Base-by-base conservation (phyloP, 768 basidiomycete genomes). In the Fomitopsis pulvina region DNA sequence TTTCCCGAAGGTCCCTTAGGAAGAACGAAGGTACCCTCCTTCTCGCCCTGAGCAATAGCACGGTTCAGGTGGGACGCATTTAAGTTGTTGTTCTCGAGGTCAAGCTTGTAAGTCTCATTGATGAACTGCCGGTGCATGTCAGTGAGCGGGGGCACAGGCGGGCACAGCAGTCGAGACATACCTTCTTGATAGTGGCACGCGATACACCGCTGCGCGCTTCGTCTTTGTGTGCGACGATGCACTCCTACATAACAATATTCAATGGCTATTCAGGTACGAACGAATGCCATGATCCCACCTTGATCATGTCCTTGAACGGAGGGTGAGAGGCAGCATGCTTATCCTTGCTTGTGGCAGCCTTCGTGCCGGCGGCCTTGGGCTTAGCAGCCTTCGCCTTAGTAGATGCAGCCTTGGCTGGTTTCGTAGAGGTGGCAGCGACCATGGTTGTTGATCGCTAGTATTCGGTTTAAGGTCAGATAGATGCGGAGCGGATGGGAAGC, bases 171-270 rank as follows among this genome's bases (percentile, higher is more conserved):
- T 18, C 26, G n/a, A n/a, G n/a, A 57, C 61, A 21, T 30, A 61
- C 68, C 65, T 69, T 69, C 81, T 93, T 94, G 68, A 93, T 85
- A 6, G 75, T 75, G 20, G 72, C 68, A 42, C 92, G 77, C 12
- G 89, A 92, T 32, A 90, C 90, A 52, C 89, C 90, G 48, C 69
- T 57, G 41, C 85, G 81, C 24, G 74, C 71, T 30, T 87, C 85
- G 37, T 83, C 82, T 57, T 78, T 79, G 63, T 83, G 71, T 28
- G 68, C 72, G 48, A 69, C 61, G 64, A 93, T 86, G 60, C 85
- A 87, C 67, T 89, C 87, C 88, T 91, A 53, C 22, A 43, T 26
- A n/a, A 38, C 21, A 24, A 38, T n/a, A 12, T 16, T 48, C 24
- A 40, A 28, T 18, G 12, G n/a, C 8, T 6, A 6, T 24, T 9